Base-by-base conservation (phyloP, 768 basidiomycete species). In the Lactifluus subvellereus region DNA sequence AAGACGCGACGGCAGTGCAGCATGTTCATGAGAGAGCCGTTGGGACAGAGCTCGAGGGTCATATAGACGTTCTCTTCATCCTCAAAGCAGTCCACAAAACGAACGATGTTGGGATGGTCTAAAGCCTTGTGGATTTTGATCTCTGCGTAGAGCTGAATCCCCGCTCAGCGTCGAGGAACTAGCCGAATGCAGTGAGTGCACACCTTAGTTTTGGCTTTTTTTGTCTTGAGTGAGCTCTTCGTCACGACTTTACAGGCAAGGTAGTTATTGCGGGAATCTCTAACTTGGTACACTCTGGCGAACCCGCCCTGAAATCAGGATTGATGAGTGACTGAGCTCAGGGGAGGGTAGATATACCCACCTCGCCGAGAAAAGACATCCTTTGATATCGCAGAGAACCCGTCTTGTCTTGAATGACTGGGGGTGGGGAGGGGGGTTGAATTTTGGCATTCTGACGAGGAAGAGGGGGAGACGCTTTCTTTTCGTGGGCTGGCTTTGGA, bases 161-260 rank as follows among this genome's bases (percentile, higher is more conserved):
- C 14, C 3, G 30, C 16, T 54, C 49, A 60, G 43, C 33, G 11
- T 59, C 33, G 1, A 22, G 20, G 32, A 37, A 9, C 1, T 3
- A 16, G 7, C 14, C 11, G 20, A 18, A 16, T 1, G 20, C 4
- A 50, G 6, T 32, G 27, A 32, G 27, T n/a, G 60, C 80, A 57
- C 54, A 93, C 95, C 84, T 98, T 98, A 18, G 94, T 95, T 76
- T 96, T 96, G 27, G 93, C 94, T 74, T 98, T 98, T 77, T 93
- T 96, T 18, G 93, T 93, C 77, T 91, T 90, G 68, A 99, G 81
- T 35, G 91, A 92, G 30, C 81, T 79, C 77, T 95, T 94, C n/a
- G 89, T 90, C 66, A 99, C 88, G 50, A 97, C 94, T 77, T 99
- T 98, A 75, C 95, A 90, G 11, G 95, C 95, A 56, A 86, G 79